Base-by-base conservation (phyloP, 2,329 filamentous ascomycete genomes). In the Sporothrix schenckii region DNA sequence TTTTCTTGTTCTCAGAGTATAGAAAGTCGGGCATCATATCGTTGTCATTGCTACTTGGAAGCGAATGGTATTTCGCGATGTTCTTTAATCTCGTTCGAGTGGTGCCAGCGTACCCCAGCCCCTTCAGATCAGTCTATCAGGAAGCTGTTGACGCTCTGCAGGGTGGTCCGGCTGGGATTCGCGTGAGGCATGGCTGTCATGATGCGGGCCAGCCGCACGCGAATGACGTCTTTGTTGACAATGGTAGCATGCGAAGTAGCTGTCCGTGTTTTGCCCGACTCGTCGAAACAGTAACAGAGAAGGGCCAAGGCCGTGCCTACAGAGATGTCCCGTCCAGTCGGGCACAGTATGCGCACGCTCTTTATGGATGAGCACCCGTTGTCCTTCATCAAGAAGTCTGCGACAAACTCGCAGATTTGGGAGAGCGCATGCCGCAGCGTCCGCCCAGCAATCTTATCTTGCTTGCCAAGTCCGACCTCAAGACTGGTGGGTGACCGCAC, bases 121-220 rank as follows among this genome's bases (percentile, higher is more conserved):
- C 34, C 34, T 7, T 44, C 41, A 11, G 77, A 76, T 79, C 81
- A 83, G 70, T 85, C 85, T 88, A 98, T 94, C 67, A 98, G 81
- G 76, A 92, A 97, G 69, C 92, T 92, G 79, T 98, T 97, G 5
- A 98, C 91, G 74, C 92, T 94, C 80, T 97, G 94, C 50, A 98
- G 81, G 0, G 94, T 97, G 27, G 92, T 86, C 49, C 95, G 85
- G 73, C 90, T 94, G 0, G 94, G 94, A 77, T 96, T 97, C 2
- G 90, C 91, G 74, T 91, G 89, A 0, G 93, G 91, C 77, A 91
- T 90, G 0, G 87, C 88, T 5, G 89, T 90, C 79, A 94, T 92
- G 75, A 98, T 92, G 83, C 89, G 91, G n/a, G 91, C 90, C 44
- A 98, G 83, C 68, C 90, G 86, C 75, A 89, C 87, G 75, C 92